Conservation (phyloP, 2,329 filamentous ascomycete species). For the Epichloe baconii region DNA sequence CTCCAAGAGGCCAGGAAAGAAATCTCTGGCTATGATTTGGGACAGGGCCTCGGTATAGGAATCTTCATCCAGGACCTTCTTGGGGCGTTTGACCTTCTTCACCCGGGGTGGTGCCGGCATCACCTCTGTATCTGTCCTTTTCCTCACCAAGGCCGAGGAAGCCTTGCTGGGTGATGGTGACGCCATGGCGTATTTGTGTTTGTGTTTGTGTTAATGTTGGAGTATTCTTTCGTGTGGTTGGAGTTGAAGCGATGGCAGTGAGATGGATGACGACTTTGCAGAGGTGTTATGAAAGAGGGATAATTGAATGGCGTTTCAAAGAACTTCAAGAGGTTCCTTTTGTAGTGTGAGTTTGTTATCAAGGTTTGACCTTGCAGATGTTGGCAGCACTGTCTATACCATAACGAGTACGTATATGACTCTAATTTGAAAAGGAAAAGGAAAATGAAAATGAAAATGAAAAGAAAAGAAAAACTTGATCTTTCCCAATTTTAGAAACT, state of each 20-base stretch:
- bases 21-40: slow-evolving; percentile 90
- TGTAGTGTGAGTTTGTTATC: too few species aligned
- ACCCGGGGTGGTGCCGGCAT: slow-evolving; percentile 79
- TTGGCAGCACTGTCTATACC: too few species aligned
- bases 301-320: too few species aligned
- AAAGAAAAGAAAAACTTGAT: too few species aligned
- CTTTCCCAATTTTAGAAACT: too few species aligned
- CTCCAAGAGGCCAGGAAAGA: slow-evolving; percentile 84
- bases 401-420: too few species aligned
- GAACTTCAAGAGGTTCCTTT: too few species aligned
- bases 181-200: not conserved
- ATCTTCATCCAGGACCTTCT: slow-evolving; percentile 83
- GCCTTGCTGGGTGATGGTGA: slow-evolving; percentile 1
- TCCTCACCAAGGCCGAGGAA: slow-evolving; percentile 44
- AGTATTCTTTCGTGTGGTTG: not conserved
- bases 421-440: too few species aligned
- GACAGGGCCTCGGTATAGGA: slow-evolving; percentile 82
- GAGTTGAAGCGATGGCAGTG: not conserved
- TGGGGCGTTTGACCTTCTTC: slow-evolving; percentile 85
- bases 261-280: too few species aligned
- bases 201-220: not conserved
- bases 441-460: too few species aligned
- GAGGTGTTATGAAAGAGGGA: too few species aligned
- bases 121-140: slow-evolving; percentile 52
- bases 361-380: too few species aligned